phyloP scores from a whole-genome alignment of 768 basidiomycete species.

The Russula foetens region DNA sequence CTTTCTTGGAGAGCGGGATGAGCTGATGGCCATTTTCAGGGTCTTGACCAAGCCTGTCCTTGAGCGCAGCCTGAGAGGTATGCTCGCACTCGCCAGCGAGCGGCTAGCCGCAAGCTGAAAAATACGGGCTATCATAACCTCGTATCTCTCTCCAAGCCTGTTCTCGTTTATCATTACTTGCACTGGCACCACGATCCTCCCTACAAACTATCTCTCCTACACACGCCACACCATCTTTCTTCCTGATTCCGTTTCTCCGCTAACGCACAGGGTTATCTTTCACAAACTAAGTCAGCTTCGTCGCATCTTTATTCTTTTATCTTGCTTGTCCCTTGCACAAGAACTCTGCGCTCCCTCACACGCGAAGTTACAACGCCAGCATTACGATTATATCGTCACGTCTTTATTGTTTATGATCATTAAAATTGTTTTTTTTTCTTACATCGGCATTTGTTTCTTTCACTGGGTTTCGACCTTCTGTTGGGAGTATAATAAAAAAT shows the following conservation, averaged over 20 bases:
- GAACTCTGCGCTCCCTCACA: too few species aligned
- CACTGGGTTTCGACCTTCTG: background rate
- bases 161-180: background rate
- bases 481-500: background rate
- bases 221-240: background rate
- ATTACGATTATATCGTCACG: background rate
- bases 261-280: background rate
- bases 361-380: background rate
- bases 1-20: background rate
- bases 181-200: background rate
- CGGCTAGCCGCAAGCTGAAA: slow-evolving; percentile 20
- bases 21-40: slow-evolving; percentile 29
- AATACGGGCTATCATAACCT: slow-evolving; percentile 22
- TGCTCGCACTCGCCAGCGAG: slow-evolving; percentile 37
- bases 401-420: background rate
- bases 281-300: background rate
- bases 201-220: background rate
- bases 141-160: background rate
- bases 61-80: slow-evolving; percentile 41
- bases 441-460: background rate
- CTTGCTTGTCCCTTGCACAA: background rate
- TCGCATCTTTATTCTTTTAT: background rate
- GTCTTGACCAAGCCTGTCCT: slow-evolving; percentile 75
- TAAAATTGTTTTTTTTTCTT: background rate
- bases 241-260: too few species aligned